These are phyloP conservation scores for Cyphellophora europaea DNA, from an alignment of 2,329 filamentous ascomycete genomes.

Conservation along the genomic window DNA sequence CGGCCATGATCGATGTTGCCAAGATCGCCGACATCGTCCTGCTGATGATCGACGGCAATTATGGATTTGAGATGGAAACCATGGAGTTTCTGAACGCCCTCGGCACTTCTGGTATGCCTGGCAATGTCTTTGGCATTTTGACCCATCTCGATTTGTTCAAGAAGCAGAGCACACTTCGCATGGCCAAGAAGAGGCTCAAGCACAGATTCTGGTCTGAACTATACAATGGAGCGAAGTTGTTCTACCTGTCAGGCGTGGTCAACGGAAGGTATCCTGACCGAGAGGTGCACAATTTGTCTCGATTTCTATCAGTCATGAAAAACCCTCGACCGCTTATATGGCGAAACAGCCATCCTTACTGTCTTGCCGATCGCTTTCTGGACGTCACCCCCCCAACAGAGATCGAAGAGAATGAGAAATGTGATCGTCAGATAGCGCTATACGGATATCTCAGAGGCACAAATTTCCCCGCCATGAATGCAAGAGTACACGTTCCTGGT, in stretches of 20 bases:
- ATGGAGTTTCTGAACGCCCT: constrained; percentile 98
- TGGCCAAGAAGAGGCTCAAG: constrained; percentile 93
- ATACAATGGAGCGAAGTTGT: constrained; percentile 93
- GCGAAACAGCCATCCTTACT: constrained; percentile 93
- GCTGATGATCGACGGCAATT: constrained; percentile 98
- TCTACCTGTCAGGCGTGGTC: constrained; percentile 92
- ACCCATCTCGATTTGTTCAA: constrained; percentile 93
- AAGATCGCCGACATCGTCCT: constrained; percentile 97
- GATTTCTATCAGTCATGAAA: constrained; percentile 98
- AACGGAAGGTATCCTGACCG: constrained; percentile 95
- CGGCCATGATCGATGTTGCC: constrained; percentile 92
- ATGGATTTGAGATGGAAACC: constrained; percentile 98
- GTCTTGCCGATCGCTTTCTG: constrained; percentile 84
- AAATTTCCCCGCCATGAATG: constrained; percentile 79
- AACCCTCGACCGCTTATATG: constrained; percentile 93
- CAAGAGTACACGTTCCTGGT: constrained; percentile 84
- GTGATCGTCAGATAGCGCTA: constrained; percentile 80
- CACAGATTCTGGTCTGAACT: constrained; percentile 93
- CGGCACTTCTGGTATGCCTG: constrained; percentile 92
- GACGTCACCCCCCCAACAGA: constrained; percentile 90
- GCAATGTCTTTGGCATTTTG: constrained; percentile 94
- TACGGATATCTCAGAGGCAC: constrained; percentile 93
- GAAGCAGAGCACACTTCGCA: constrained; percentile 83
- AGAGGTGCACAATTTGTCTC: constrained; percentile 88
- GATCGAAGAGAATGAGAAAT: constrained; percentile 79